Percentiles rank a stretch among this genome's conserved stretches.
Evolutionary conservation across 306 rosid genomes (phyloP).

Genomic region (Canavalia gladiata): DNA sequence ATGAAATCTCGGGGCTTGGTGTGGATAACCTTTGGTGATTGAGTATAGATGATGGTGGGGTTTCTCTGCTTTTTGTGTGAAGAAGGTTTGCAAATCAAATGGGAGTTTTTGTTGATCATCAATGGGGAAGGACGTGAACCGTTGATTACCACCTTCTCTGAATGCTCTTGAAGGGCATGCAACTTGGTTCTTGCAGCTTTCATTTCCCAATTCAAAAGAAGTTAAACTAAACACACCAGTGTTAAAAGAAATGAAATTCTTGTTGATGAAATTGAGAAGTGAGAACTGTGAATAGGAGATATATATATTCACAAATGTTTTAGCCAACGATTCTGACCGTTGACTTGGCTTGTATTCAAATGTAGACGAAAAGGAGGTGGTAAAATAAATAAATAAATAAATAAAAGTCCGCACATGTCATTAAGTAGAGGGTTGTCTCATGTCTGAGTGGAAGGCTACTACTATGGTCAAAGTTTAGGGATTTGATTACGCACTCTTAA

Average conservation of each 20-base stretch:
- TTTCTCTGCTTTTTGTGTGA: conserved; percentile 32
- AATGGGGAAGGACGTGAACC: conserved; percentile 72
- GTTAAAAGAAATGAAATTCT: neutral
- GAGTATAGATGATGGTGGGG: conserved; percentile 69
- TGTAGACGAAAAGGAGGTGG: too few relatives aligned
- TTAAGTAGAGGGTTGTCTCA: too few relatives aligned
- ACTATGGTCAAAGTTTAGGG: too few relatives aligned
- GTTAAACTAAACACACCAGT: neutral
- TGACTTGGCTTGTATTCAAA: conserved; percentile 49
- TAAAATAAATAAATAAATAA: neutral
- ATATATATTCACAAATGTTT: neutral
- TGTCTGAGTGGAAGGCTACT: too few relatives aligned
- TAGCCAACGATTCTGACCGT: conserved; percentile 75
- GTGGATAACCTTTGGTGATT: conserved; percentile 75
- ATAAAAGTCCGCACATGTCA: neutral
- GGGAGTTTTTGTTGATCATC: conserved; percentile 59
- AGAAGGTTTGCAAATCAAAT: conserved; percentile 50
- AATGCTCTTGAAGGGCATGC: neutral
- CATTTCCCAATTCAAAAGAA: conserved; percentile 22
- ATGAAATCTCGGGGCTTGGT: conserved; percentile 67
- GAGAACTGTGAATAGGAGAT: too few relatives aligned
- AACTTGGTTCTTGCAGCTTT: conserved; percentile 39
- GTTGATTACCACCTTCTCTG: conserved; percentile 44
- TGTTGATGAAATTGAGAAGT: neutral
- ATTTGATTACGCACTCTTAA: too few relatives aligned